Conservation (phyloP, 139 green algal genomes). For the Coccomyxa sp. region DNA sequence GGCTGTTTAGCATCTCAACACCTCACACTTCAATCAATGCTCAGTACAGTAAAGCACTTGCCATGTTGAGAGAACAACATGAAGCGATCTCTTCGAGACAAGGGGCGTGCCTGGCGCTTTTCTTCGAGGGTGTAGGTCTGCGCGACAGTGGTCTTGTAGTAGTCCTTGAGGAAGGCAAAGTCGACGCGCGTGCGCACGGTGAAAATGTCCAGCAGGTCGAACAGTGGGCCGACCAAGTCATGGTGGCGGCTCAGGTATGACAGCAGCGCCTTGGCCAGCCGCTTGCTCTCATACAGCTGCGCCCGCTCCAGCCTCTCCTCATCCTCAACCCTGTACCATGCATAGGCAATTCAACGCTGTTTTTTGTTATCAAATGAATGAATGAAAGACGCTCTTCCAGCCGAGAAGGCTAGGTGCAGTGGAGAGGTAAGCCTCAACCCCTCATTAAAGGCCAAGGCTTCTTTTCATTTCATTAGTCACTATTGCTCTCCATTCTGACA, state of each 20-base stretch:
- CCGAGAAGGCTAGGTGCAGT: no score
- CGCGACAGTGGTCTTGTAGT: conserved; percentile 50
- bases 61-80: no score
- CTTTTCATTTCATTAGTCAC: no score
- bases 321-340: conserved; percentile 22
- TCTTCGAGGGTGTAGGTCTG: conserved; percentile 44
- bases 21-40: no score
- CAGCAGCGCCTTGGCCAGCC: conserved; percentile 80
- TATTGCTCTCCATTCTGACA: no score
- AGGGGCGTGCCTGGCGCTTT: conserved; percentile 31
- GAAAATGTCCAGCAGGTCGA: conserved; percentile 79
- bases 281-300: conserved; percentile 71
- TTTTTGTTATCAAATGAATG: no score
- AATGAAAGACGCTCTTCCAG: no score
- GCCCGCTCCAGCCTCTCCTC: conserved; percentile 34
- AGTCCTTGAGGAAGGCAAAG: conserved; percentile 77
- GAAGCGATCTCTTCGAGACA: background rate
- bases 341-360: conserved; percentile 41
- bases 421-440: no score
- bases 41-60: no score
- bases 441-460: no score
- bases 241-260: conserved; percentile 58
- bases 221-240: conserved; percentile 62
- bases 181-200: conserved; percentile 54
- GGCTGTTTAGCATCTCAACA: background rate